Conservation (phyloP, 2,329 filamentous ascomycete genomes). For the Stagonosporopsis rhizophila region DNA sequence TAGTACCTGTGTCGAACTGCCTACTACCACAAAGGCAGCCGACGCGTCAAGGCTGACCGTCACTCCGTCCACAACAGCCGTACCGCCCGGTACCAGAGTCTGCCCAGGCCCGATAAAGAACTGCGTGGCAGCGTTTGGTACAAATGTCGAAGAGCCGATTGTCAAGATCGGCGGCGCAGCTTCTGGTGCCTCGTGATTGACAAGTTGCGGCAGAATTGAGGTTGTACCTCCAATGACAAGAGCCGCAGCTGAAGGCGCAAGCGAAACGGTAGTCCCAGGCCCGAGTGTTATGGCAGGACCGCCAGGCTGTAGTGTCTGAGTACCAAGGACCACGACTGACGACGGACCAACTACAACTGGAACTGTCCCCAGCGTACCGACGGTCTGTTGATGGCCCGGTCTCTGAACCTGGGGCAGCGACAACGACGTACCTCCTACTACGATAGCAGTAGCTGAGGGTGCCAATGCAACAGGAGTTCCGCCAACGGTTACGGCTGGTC, state of each 20-base stretch:
- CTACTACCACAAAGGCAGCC: slow-evolving; percentile 51
- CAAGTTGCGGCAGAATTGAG: slow-evolving; percentile 29
- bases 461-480: slow-evolving; percentile 42
- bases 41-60: slow-evolving; percentile 51
- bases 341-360: slow-evolving; percentile 44
- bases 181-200: slow-evolving; percentile 13
- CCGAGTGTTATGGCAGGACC: slow-evolving; percentile 46
- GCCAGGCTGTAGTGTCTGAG: slow-evolving; percentile 47
- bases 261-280: slow-evolving; percentile 39
- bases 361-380: slow-evolving; percentile 32
- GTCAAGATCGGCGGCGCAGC: slow-evolving; percentile 48
- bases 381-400: slow-evolving; percentile 9
- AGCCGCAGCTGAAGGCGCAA: slow-evolving; percentile 39
- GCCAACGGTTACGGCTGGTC: slow-evolving; percentile 36
- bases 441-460: slow-evolving; percentile 45
- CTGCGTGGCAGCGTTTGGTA: slow-evolving; percentile 56
- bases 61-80: slow-evolving; percentile 48
- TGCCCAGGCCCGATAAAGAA: slow-evolving; percentile 52
- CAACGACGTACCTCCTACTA: slow-evolving; percentile 38
- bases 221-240: slow-evolving; percentile 39
- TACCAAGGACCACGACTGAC: slow-evolving; percentile 43
- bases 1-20: slow-evolving; percentile 42
- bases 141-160: slow-evolving; percentile 50
- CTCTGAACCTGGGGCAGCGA: slow-evolving; percentile 10
- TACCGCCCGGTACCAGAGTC: slow-evolving; percentile 49